Evolutionary conservation across 1,284 basidiomycete genomes (phyloP).

Genomic region (Cerioporus squamosus): DNA sequence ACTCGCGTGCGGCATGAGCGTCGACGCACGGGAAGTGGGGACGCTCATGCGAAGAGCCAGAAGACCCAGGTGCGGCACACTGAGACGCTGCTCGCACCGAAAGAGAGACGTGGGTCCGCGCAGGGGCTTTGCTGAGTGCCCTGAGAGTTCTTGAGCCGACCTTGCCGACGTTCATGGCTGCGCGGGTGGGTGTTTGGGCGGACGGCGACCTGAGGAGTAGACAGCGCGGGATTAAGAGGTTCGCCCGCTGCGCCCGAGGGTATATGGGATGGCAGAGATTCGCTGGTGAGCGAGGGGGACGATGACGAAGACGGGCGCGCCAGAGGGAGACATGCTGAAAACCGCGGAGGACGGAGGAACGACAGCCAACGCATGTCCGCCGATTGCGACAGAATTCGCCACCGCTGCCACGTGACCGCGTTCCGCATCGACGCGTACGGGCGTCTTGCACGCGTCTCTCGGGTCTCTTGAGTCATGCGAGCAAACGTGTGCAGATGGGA

Average conservation of each 20-base stretch:
- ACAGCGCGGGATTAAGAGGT: background rate
- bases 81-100: slow-evolving; percentile 32
- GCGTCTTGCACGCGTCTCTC: background rate
- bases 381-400: slow-evolving; percentile 35
- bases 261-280: background rate
- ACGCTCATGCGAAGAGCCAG: slow-evolving; percentile 23
- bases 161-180: slow-evolving; percentile 25
- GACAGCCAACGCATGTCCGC: slow-evolving; percentile 5
- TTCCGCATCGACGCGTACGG: background rate
- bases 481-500: too few relatives aligned
- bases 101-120: slow-evolving; percentile 16
- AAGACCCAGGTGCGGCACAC: slow-evolving; percentile 29
- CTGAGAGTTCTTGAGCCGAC: slow-evolving; percentile 23
- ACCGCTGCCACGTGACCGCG: slow-evolving; percentile 26
- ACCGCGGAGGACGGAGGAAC: slow-evolving; percentile 1
- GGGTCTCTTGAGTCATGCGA: too few relatives aligned
- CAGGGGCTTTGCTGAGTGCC: slow-evolving; percentile 13
- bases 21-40: slow-evolving; percentile 79
- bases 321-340: slow-evolving; percentile 6
- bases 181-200: background rate
- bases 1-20: slow-evolving; percentile 69
- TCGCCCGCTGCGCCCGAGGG: background rate
- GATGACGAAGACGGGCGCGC: slow-evolving; percentile 11
- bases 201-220: background rate
- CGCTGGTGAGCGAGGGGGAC: slow-evolving; percentile 6